phyloP scores from a whole-genome alignment of 208 protist species.

The Acanthamoeba sp. region DNA sequence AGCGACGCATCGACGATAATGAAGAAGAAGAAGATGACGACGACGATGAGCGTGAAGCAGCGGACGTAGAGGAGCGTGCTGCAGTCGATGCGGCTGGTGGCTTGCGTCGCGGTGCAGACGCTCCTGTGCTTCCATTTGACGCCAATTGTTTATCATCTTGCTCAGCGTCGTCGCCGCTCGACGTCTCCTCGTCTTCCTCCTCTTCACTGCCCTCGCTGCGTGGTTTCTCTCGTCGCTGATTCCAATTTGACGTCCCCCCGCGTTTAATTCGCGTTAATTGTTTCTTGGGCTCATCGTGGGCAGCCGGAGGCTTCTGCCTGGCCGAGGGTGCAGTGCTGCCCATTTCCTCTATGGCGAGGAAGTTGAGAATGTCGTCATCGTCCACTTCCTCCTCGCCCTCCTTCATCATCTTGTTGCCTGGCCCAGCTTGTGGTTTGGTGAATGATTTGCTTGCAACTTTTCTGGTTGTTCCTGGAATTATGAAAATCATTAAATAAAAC shows the following conservation, averaged over 20 bases:
- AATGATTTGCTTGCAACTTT: not conserved
- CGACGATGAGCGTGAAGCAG: not conserved
- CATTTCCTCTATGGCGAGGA: constrained; percentile 1
- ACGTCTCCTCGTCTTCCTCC: not conserved
- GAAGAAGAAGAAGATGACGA: constrained; percentile 27
- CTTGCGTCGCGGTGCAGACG: too few relatives aligned
- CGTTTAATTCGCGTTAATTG: not conserved
- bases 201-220: too few relatives aligned
- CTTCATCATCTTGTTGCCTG: not conserved
- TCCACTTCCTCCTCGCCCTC: not conserved
- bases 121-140: too few relatives aligned
- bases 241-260: not conserved
- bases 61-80: not conserved
- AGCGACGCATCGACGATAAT: not conserved
- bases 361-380: constrained; percentile 40
- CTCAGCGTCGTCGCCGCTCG: not conserved
- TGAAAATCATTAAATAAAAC: not conserved
- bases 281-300: too few relatives aligned
- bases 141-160: too few relatives aligned
- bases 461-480: not conserved
- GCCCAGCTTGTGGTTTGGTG: not conserved
- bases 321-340: not conserved
- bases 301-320: too few relatives aligned
- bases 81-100: not conserved
- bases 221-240: not conserved